phyloP scores from a whole-genome alignment of 2,329 filamentous ascomycete genomes.

The Penicillium sp. region DNA sequence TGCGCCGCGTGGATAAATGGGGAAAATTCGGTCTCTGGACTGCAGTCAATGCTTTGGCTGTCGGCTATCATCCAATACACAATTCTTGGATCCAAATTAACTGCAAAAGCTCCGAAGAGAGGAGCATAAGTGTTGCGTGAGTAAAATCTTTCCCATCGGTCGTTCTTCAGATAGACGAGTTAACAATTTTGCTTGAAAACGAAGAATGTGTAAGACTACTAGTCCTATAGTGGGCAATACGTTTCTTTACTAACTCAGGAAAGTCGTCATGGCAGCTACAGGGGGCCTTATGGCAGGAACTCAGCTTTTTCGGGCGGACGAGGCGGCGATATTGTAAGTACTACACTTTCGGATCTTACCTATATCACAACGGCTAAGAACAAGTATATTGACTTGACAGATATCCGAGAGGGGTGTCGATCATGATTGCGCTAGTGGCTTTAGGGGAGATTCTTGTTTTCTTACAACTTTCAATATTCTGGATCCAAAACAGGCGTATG shows the following conservation, averaged over 20 bases:
- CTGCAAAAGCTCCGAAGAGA: constrained; percentile 47
- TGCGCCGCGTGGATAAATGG: constrained; percentile 50
- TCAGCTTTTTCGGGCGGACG: constrained; percentile 50
- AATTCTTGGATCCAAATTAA: constrained; percentile 56
- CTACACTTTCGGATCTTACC: not conserved
- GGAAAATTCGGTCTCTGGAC: constrained; percentile 53
- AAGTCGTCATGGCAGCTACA: constrained; percentile 51
- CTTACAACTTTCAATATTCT: constrained; percentile 32
- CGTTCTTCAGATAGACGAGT: not conserved
- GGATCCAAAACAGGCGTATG: not conserved
- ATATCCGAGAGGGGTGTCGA: constrained; percentile 46
- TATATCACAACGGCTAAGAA: not conserved
- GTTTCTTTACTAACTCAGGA: not conserved
- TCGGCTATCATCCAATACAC: constrained; percentile 55
- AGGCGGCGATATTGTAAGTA: constrained; percentile 38
- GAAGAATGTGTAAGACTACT: constrained; percentile 26
- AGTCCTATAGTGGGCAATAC: not conserved
- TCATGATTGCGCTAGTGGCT: constrained; percentile 48
- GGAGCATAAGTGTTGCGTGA: constrained; percentile 52
- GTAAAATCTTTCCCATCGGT: constrained; percentile 13
- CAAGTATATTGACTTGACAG: constrained; percentile 17
- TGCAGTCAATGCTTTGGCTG: constrained; percentile 50
- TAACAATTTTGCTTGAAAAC: constrained; percentile 35
- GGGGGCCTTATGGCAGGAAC: constrained; percentile 52
- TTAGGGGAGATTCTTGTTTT: constrained; percentile 42